These are phyloP conservation scores for Multifurca ochricompacta DNA, from an alignment of 768 basidiomycete genomes.

Conservation along the genomic window DNA sequence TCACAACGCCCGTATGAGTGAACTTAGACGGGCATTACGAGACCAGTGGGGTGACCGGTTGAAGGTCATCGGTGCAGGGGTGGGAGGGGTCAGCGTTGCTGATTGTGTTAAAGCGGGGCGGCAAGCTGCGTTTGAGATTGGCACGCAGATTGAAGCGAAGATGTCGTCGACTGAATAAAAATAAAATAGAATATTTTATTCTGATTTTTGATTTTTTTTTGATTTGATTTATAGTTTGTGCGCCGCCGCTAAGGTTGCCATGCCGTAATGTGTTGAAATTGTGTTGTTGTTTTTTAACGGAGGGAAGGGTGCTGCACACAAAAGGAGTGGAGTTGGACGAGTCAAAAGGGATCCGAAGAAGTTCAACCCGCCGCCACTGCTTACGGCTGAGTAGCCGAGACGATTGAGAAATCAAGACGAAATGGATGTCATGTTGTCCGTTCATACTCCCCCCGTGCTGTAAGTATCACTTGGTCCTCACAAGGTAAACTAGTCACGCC, in stretches of 20 bases:
- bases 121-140: conserved; percentile 29
- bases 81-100: conserved; percentile 78
- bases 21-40: conserved; percentile 40
- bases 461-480: neutral
- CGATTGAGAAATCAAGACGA: neutral
- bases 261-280: too few relatives aligned
- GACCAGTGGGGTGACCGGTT: conserved; percentile 35
- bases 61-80: conserved; percentile 75
- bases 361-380: too few relatives aligned
- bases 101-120: conserved; percentile 79
- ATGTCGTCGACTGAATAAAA: too few relatives aligned
- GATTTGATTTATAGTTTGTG: neutral
- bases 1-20: conserved; percentile 60
- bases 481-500: neutral
- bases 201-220: neutral
- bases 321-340: too few relatives aligned
- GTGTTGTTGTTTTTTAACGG: too few relatives aligned
- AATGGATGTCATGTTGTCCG: neutral
- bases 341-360: too few relatives aligned
- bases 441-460: neutral
- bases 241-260: too few relatives aligned
- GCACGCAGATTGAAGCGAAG: neutral
- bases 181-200: neutral
- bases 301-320: too few relatives aligned
- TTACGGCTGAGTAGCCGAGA: too few relatives aligned